Evolutionary conservation across 768 basidiomycete species (phyloP), one percentile per base, ranked within the genome.

Genomic region (Trametes cinnabarina): DNA sequence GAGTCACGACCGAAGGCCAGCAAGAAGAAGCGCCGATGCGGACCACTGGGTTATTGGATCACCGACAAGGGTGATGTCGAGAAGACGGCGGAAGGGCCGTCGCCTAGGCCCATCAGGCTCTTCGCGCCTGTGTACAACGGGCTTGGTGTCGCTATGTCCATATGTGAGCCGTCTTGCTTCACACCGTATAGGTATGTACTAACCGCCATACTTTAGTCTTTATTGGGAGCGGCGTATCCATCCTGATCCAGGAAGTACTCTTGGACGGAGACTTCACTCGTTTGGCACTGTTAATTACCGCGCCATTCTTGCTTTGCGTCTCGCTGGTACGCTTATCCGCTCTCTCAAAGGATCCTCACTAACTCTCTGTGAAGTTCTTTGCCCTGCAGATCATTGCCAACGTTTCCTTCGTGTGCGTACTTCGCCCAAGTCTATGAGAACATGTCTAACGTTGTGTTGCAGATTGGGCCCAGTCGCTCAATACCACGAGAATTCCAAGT

Each of bases 401-500:
- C 54, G 47, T 90, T n/a, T 77, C 82, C 9, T 88, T 84, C 75
- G 75, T 86, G 88, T 89, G 66, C 35, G 85, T 71, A 15, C 23
- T 12, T 23, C 60, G 51, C 17, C 15, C 7, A 34, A 37, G 17
- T 26, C 0, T 19, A 17, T 9, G 19, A 35, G 1, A 1, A 37
- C n/a, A 15, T 25, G n/a, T 26, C 51, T 19, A 44, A 20, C 35
- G 23, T 42, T 51, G 48, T 47, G 41, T 20, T 57, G 0, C 46
- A 88, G 87, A 4, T 64, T 93, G 55, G 92, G 92, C n/a, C 92
- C 92, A 14, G 87, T 94, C 43, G 83, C 91, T 3, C 92, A 94
- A 63, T 90, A 83, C 68, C 84, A 90, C 67, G 86, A 92, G 65
- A 94, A 94, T 69, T 92, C 90, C 0, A 81, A 79, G 30, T 94